Conservation (phyloP, 1,139 yeast species). For the Candida sanyaensis region DNA sequence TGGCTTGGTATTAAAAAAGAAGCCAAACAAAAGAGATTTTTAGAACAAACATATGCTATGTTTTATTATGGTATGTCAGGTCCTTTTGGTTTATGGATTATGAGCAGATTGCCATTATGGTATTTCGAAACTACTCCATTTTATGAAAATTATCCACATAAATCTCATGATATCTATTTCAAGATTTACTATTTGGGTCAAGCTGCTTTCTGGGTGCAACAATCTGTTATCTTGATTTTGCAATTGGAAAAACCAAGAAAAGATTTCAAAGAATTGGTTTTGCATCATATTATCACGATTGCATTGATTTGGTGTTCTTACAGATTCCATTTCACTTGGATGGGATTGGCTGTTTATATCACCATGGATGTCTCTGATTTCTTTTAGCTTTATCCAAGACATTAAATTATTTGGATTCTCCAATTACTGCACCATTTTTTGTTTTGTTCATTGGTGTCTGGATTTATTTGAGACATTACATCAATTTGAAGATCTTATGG, state of each 20-base stretch:
- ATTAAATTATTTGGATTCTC: constrained; percentile 76
- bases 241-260: constrained; percentile 95
- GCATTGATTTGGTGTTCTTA: constrained; percentile 88
- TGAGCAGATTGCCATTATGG: constrained; percentile 86
- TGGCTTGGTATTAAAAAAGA: constrained; percentile 55
- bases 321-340: constrained; percentile 93
- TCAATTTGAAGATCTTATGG: constrained; percentile 79
- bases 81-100: constrained; percentile 85
- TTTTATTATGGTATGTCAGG: constrained; percentile 81
- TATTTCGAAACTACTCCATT: constrained; percentile 81
- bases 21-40: constrained; percentile 72
- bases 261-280: constrained; percentile 86
- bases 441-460: constrained; percentile 68
- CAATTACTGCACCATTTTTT: constrained; percentile 65
- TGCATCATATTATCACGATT: constrained; percentile 92
- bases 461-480: constrained; percentile 87
- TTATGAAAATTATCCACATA: constrained; percentile 82
- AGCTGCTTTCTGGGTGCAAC: constrained; percentile 98
- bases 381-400: constrained; percentile 83
- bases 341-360: constrained; percentile 87
- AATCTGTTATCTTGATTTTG: constrained; percentile 74
- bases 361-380: constrained; percentile 97
- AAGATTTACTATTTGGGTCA: constrained; percentile 86
- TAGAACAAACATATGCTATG: constrained; percentile 90
- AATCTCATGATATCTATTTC: constrained; percentile 66